These are phyloP conservation scores for Chlamydomonas eustigma DNA, from an alignment of 139 green algal genomes.

Conservation along the genomic window DNA sequence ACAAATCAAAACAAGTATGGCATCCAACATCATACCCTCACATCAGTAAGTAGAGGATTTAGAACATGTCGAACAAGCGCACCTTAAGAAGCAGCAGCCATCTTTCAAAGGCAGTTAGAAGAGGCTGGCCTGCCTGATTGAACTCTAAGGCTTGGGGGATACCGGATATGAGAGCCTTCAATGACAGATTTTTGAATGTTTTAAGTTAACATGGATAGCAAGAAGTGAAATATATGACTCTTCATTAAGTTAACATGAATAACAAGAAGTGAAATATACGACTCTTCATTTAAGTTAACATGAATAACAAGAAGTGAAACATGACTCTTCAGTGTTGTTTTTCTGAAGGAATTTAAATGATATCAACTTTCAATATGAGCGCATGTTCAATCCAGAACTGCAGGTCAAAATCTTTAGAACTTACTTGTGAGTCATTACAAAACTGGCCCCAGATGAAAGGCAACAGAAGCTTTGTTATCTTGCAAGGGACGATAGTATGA, in stretches of 20 bases:
- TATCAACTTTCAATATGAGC: no score
- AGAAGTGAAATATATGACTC: no score
- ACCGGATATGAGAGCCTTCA: slow-evolving; percentile 33
- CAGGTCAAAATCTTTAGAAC: no score
- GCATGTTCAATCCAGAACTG: no score
- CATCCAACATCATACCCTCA: no score
- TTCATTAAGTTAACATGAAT: no score
- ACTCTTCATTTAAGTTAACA: no score
- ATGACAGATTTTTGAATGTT: no score
- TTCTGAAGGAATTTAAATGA: no score
- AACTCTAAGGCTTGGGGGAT: slow-evolving; percentile 49
- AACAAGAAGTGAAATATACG: no score
- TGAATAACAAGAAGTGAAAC: not conserved
- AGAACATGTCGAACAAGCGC: not conserved
- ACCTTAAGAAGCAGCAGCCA: slow-evolving; percentile 88
- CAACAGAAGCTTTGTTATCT: slow-evolving; percentile 67
- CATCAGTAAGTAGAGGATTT: not conserved
- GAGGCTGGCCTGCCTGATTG: slow-evolving; percentile 25
- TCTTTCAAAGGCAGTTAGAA: slow-evolving; percentile 56
- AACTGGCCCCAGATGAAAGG: slow-evolving; percentile 72
- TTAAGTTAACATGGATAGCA: no score
- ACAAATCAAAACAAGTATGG: no score
- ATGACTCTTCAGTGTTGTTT: not conserved
- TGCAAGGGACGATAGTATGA: slow-evolving; percentile 2
- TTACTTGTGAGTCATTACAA: slow-evolving; percentile 51